Conservation (phyloP, 176 grass and related monocot genomes). For the Poa pratensis region DNA sequence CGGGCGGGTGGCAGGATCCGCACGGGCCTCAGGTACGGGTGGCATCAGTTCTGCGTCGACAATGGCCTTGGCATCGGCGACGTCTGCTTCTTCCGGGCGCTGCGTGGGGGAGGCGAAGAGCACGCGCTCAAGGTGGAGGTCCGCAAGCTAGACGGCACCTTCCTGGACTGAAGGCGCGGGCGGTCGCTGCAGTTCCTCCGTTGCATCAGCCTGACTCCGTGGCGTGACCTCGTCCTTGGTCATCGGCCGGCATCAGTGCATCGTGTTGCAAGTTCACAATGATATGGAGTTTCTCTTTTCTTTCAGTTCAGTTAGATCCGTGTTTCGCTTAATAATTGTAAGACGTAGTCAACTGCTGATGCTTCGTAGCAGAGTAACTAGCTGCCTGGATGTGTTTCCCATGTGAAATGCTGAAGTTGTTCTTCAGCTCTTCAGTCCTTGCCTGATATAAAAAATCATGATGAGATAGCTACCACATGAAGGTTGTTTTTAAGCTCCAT, state of each 20-base stretch:
- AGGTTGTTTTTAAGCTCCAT: no score
- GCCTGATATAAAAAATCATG: no score
- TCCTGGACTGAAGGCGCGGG: background rate
- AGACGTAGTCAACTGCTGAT: background rate
- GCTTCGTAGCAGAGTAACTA: background rate
- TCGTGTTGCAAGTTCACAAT: no score
- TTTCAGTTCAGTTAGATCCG: background rate
- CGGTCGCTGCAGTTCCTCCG: background rate
- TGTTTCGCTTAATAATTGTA: background rate
- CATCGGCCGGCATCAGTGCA: background rate
- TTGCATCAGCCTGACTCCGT: background rate
- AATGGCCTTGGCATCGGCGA: conserved; percentile 53
- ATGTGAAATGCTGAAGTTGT: background rate
- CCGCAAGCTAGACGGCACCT: conserved; percentile 39
- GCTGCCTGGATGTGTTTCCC: background rate
- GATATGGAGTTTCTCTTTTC: background rate
- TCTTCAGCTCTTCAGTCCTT: background rate
- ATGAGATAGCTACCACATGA: no score
- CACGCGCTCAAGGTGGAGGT: conserved; percentile 53
- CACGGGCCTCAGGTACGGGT: conserved; percentile 43
- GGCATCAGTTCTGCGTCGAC: conserved; percentile 53
- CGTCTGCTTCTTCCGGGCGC: conserved; percentile 46
- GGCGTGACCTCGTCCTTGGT: background rate
- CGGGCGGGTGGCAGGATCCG: background rate
- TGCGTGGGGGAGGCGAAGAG: background rate